These are phyloP conservation scores for Penicillium atrosanguineum DNA, from an alignment of 495 filamentous ascomycete genomes.

Conservation along the genomic window DNA sequence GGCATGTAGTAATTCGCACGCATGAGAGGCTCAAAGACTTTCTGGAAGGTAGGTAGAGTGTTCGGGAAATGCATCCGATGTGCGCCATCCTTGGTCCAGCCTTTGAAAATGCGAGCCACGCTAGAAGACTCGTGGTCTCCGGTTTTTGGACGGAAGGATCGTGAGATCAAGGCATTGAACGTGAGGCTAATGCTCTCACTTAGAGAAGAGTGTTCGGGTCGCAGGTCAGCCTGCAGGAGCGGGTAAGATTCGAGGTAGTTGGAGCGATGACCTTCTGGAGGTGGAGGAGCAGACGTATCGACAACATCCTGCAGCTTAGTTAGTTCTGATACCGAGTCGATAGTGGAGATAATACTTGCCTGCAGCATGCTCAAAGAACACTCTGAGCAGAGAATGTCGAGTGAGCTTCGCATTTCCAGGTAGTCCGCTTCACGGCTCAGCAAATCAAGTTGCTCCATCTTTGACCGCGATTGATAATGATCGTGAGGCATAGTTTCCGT, in stretches of 20 bases:
- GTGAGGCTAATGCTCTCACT: slow-evolving; percentile 35
- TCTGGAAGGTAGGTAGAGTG: slow-evolving; percentile 20
- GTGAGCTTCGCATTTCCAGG: slow-evolving; percentile 34
- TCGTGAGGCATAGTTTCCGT: slow-evolving; percentile 8
- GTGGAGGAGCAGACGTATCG: slow-evolving; percentile 60
- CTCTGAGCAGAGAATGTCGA: slow-evolving; percentile 35
- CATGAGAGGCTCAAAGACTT: slow-evolving; percentile 37
- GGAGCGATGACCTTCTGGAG: slow-evolving; percentile 55
- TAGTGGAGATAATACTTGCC: slow-evolving; percentile 18
- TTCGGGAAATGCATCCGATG: slow-evolving; percentile 13
- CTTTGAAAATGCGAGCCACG: slow-evolving; percentile 27
- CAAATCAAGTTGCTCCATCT: slow-evolving; percentile 25
- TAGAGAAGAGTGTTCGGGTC: slow-evolving; percentile 39
- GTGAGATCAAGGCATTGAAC: slow-evolving; percentile 32
- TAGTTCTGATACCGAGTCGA: slow-evolving; percentile 14
- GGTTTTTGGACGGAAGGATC: slow-evolving; percentile 30
- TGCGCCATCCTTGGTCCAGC: slow-evolving; percentile 9
- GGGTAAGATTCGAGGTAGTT: slow-evolving; percentile 64
- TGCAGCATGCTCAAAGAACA: slow-evolving; percentile 29
- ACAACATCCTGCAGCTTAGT: slow-evolving; percentile 42
- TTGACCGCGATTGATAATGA: slow-evolving; percentile 17
- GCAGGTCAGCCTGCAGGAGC: slow-evolving; percentile 53
- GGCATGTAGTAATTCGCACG: slow-evolving; percentile 29
- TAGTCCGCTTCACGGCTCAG: slow-evolving; percentile 28
- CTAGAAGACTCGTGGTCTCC: slow-evolving; percentile 22